Evolutionary conservation across 495 filamentous ascomycete genomes (phyloP), one percentile per base, ranked within the genome.

Genomic region (Saxophila tyrrhenica): DNA sequence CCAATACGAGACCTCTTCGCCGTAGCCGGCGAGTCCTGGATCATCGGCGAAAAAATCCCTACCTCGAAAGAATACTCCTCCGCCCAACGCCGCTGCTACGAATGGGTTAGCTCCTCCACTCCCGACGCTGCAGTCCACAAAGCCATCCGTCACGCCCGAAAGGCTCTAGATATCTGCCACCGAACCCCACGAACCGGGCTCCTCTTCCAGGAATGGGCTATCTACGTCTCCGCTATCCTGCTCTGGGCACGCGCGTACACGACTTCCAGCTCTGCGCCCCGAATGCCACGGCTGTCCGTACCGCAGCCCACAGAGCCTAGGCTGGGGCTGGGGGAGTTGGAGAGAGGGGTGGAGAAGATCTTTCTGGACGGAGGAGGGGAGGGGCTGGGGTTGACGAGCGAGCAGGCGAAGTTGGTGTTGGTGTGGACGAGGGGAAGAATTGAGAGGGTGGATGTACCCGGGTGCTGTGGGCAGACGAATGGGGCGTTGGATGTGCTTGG

Each of bases 1-100:
- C 68, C 67, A 2, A 50, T 70, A 16, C 67, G 68, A 35, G 60
- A 64, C 3, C 56, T 70, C 8, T 57, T 70, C 21, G 67, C 67
- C 35, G 65, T 69, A 1, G 59, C 65, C 7, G 67, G 67, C 3
- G 64, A 70, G 41, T 58, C 59, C 7, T 70, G 68, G 68, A 57
- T 67, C n/a, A 52, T 66, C 20, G 62, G 51, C 9, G 68, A 67
- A 50, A 68, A 68, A 23, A 50, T 70, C 2, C 17, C 41, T 25
- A 52, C 52, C 9, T 51, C 62, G 11, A 39, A 21, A 10, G 57
- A 63, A 16, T 47, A 57, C 39, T 48, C 61, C n/a, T 57, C 55
- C 10, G 48, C 64, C 24, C 62, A 60, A 41, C 29, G 13, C 29
- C 29, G 29, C 7, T 35, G 29, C 13, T 13, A 35, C 7, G 29